These are phyloP conservation scores for Lentinula edodes DNA, from an alignment of 768 basidiomycete genomes.

Conservation along the genomic window DNA sequence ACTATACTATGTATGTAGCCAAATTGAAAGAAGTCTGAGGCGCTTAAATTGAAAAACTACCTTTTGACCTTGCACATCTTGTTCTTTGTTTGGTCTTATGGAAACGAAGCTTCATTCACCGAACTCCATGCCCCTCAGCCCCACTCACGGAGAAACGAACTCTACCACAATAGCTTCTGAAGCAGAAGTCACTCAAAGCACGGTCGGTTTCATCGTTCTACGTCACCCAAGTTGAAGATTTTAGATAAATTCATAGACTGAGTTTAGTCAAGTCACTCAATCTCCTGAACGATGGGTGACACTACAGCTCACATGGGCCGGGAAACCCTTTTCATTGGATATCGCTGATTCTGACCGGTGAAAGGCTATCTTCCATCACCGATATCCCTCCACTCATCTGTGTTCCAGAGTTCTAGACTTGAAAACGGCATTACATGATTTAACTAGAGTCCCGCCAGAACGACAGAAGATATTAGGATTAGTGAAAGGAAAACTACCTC, in stretches of 20 bases:
- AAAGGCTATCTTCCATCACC: neutral
- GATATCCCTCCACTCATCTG: conserved; percentile 3
- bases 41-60: no score
- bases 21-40: no score
- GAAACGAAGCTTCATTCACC: conserved; percentile 2
- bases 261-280: neutral
- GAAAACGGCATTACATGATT: conserved; percentile 55
- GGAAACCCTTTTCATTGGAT: conserved; percentile 57
- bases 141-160: neutral
- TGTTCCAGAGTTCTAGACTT: conserved; percentile 69
- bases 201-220: neutral
- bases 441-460: conserved; percentile 79
- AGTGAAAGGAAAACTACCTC: conserved; percentile 76
- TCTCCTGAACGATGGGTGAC: conserved; percentile 48
- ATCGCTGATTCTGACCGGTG: conserved; percentile 79
- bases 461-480: conserved; percentile 86
- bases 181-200: neutral
- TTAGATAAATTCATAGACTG: neutral
- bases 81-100: neutral
- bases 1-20: no score
- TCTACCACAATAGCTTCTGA: neutral
- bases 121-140: neutral
- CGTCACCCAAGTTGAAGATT: neutral
- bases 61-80: neutral
- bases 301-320: conserved; percentile 68